phyloP scores from a whole-genome alignment of 305 asterid species.

The Fraxinus platypoda region DNA sequence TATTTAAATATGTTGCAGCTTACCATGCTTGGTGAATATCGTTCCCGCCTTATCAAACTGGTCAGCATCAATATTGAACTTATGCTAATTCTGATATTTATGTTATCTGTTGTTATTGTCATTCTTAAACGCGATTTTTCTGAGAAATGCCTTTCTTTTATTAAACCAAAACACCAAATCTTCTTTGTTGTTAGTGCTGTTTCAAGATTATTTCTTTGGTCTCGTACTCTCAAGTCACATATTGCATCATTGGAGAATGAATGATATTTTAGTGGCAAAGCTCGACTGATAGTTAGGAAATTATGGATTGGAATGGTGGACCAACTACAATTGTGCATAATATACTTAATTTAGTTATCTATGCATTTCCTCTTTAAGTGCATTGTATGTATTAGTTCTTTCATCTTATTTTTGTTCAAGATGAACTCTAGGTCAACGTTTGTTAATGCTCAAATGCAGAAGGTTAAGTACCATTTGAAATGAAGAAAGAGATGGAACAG shows the following conservation, averaged over 20 bases:
- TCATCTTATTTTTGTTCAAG: background rate
- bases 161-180: background rate
- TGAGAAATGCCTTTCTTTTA: background rate
- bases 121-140: background rate
- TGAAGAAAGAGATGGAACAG: background rate
- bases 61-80: slow-evolving; percentile 43
- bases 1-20: slow-evolving; percentile 54
- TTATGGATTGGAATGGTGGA: background rate
- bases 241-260: background rate
- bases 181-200: slow-evolving; percentile 16
- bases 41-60: slow-evolving; percentile 82
- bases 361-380: background rate
- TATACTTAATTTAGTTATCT: background rate
- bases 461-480: background rate
- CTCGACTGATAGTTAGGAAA: background rate
- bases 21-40: slow-evolving; percentile 71
- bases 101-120: slow-evolving; percentile 11
- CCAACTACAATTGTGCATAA: background rate
- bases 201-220: background rate
- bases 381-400: background rate
- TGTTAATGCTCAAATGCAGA: background rate
- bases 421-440: background rate
- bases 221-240: background rate
- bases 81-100: slow-evolving; percentile 18
- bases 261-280: background rate